A percentile compares a stretch with the other conserved stretches of the same genome.
Conservation (phyloP, 495 filamentous ascomycete genomes). For the Neurospora sp. region DNA sequence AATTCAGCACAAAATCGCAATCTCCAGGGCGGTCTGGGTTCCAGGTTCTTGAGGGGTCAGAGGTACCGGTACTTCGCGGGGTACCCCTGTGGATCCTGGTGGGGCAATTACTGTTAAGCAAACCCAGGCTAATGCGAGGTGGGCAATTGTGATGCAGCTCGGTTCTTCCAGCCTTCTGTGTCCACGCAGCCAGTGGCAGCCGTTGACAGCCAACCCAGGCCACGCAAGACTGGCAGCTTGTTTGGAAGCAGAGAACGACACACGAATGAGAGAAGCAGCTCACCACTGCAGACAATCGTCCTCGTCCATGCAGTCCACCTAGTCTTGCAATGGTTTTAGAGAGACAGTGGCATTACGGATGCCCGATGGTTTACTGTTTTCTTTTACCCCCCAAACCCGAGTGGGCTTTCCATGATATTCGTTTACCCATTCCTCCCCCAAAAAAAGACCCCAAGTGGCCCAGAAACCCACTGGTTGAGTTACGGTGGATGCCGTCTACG, state of each 20-base stretch:
- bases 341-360: background rate
- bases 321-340: background rate
- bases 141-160: background rate
- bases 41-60: constrained; percentile 1
- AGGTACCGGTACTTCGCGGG: constrained; percentile 24
- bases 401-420: background rate
- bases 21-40: constrained; percentile 18
- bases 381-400: background rate
- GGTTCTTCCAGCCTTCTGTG: background rate
- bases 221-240: background rate
- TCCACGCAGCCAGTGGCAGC: background rate
- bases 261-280: background rate
- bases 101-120: background rate
- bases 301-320: background rate
- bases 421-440: background rate
- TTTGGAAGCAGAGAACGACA: background rate
- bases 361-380: background rate
- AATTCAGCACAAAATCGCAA: background rate
- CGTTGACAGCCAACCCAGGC: background rate
- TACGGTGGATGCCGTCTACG: background rate
- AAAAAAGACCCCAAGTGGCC: background rate
- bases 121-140: constrained; percentile 1
- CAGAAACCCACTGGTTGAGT: background rate
- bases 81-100: constrained; percentile 3
- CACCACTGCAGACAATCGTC: background rate